Evolutionary conservation across 2,329 filamentous ascomycete species (phyloP).

Genomic region (Neonectria faginata): DNA sequence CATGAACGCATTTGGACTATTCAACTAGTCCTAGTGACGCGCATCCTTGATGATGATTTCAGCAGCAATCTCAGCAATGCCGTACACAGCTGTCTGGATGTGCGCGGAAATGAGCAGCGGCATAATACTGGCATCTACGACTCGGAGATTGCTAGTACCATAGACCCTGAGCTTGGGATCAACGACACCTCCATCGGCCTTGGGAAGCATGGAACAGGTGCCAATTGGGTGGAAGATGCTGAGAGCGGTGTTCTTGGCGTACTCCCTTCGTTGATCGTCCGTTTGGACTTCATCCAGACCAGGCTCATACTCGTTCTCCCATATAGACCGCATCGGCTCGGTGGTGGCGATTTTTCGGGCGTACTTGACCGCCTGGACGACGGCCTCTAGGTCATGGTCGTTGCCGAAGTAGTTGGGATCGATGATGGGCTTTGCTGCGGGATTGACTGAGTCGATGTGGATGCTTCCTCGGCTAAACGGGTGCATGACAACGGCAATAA

Average conservation of each 20-base stretch:
- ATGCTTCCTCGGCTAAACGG: slow-evolving; percentile 59
- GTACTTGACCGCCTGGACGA: slow-evolving; percentile 49
- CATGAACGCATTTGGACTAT: background rate
- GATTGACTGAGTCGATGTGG: slow-evolving; percentile 36
- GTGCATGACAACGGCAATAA: slow-evolving; percentile 69
- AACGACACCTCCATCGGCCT: slow-evolving; percentile 59
- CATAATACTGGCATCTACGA: slow-evolving; percentile 63
- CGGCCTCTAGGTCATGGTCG: slow-evolving; percentile 48
- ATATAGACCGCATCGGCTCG: slow-evolving; percentile 47
- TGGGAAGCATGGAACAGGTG: slow-evolving; percentile 61
- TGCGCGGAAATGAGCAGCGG: slow-evolving; percentile 60
- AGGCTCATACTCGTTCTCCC: slow-evolving; percentile 51
- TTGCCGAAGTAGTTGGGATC: slow-evolving; percentile 44
- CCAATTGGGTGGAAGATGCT: slow-evolving; percentile 55
- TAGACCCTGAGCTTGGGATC: slow-evolving; percentile 58
- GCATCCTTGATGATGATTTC: slow-evolving; percentile 41
- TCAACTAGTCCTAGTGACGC: background rate
- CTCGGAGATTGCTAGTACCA: slow-evolving; percentile 59
- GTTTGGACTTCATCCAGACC: slow-evolving; percentile 36
- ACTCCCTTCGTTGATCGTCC: slow-evolving; percentile 31
- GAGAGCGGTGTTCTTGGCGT: slow-evolving; percentile 35
- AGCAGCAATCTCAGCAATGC: slow-evolving; percentile 61
- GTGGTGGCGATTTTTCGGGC: slow-evolving; percentile 47
- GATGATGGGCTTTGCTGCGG: slow-evolving; percentile 38
- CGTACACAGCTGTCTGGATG: slow-evolving; percentile 65